Base-by-base conservation (phyloP, 306 rosid genomes). In the Rubus idaeus region DNA sequence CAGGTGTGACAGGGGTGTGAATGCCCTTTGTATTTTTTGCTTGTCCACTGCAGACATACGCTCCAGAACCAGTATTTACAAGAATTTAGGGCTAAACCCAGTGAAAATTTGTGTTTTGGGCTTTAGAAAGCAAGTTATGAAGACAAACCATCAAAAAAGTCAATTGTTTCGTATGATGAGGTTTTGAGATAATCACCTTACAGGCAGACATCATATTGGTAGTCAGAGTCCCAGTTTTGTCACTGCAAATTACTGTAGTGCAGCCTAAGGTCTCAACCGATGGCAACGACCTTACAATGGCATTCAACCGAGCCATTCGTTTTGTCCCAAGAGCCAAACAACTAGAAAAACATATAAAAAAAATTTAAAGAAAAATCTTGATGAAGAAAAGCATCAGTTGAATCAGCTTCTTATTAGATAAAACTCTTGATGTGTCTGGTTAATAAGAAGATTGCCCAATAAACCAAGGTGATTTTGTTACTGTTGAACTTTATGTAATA, bases 281-380 rank as follows among this genome's bases (percentile, higher is more conserved):
- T 57, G 98, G 98, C 81, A 95, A 86, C 41, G 96, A 90, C 74
- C 97, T 88, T 65, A 95, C 98, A 87, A 95, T 87, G 80, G 98
- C 98, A 82, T 92, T 92, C 90, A 92, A 83, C 81, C 90, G 87
- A 83, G 98, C 98, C 98, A 95, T 95, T 45, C 97, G 90, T 86
- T 90, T 92, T 49, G 98, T 95, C 74, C 98, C 98, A 77, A 95
- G 98, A 78, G 98, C 97, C 88, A 95, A 89, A 88, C 98, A 94
- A 77, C 98, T 94, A 81, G 49, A 68, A 81, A 57, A 74, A 41
- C 39, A 75, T 30, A 69, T 57, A 20, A 71, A 68, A 14, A 51
- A 60, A 40, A 77, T 0, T 0, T 65, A 63, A 20, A 71, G 63
- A 13, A 51, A 60, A 40, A 77, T 73, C 78, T 71, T 40, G 21